Base-by-base conservation (phyloP, 495 filamentous ascomycete species). In the Beverwykella pulmonaria region DNA sequence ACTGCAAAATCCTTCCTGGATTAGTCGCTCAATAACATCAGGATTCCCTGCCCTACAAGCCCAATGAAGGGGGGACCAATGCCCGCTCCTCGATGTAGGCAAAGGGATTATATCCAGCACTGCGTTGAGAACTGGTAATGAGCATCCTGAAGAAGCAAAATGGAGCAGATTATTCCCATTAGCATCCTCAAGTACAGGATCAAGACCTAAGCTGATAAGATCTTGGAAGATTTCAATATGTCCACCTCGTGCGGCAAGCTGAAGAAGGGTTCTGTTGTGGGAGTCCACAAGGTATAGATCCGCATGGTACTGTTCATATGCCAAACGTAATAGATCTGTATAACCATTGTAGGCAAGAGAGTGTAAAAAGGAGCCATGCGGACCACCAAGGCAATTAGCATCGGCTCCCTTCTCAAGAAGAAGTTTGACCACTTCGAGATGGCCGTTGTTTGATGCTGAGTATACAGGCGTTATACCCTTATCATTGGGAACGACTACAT, bases 161-260 rank as follows among this genome's bases (percentile, higher is more conserved):
- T 5, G 17, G 1, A 52, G 48, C 48, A 52, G 22, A 52, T 12
- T 5, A 52, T 52, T 29, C 48, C 48, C 48, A 7, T 2, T 23
- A 23, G 19, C 48, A 17, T 52, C 48, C 48, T 26, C 23, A 5
- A 8, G 2, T 8, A 2, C 23, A 25, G 48, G 48, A 52, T 52
- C 26, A 26, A 52, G 6, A 23, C 48, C 48, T 2, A 52, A 3
- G 48, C 22, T 52, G 26, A 52, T 52, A 17, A 52, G 48, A 52
- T 52, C 9, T 52, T 52, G 48, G 48, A 52, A 52, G n/a, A 19
- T 23, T 3, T 52, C 48, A 26, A 52, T 26, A n/a, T 52, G n/a
- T 2, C 48, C 48, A 23, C 48, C 48, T 52, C 48, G 9, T 52
- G 48, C 48, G 17, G 48, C 48, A 52, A 52, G 48, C 4, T 52